phyloP scores from a whole-genome alignment of 2,329 filamentous ascomycete genomes.

The Penicillium sp. region DNA sequence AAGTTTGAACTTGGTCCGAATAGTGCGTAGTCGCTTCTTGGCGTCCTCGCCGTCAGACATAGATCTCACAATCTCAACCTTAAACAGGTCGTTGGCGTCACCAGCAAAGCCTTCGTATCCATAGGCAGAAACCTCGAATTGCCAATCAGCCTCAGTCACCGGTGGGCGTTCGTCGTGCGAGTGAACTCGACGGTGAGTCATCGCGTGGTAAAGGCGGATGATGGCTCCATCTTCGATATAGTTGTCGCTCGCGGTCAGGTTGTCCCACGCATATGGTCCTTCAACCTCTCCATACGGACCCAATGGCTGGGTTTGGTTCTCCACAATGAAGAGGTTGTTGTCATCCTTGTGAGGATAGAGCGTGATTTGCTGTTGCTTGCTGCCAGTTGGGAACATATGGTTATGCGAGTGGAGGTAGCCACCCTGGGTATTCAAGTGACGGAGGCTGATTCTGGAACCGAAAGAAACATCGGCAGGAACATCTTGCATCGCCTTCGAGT shows the following conservation, averaged over 20 bases:
- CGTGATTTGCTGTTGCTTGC: slow-evolving; percentile 98
- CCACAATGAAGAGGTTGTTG: slow-evolving; percentile 91
- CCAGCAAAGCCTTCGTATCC: slow-evolving; percentile 96
- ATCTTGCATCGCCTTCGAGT: slow-evolving; percentile 94
- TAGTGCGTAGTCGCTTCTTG: slow-evolving; percentile 83
- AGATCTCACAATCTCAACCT: slow-evolving; percentile 88
- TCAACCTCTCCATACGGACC: slow-evolving; percentile 73
- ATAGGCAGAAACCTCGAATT: slow-evolving; percentile 94
- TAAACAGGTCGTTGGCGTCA: slow-evolving; percentile 94
- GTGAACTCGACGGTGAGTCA: slow-evolving; percentile 85
- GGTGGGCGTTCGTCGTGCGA: slow-evolving; percentile 88
- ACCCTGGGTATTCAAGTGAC: slow-evolving; percentile 95
- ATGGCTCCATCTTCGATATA: slow-evolving; percentile 77
- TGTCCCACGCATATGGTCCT: slow-evolving; percentile 82
- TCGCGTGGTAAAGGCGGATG: slow-evolving; percentile 76
- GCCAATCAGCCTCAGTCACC: slow-evolving; percentile 85
- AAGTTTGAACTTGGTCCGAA: slow-evolving; percentile 93
- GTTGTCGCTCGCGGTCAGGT: slow-evolving; percentile 60
- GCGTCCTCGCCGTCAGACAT: slow-evolving; percentile 75
- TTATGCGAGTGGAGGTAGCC: slow-evolving; percentile 95
- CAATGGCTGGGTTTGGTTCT: slow-evolving; percentile 93
- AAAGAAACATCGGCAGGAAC: slow-evolving; percentile 88
- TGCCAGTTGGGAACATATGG: slow-evolving; percentile 96
- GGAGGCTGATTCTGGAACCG: slow-evolving; percentile 79
- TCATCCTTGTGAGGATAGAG: slow-evolving; percentile 98